Percentiles rank a stretch among this genome's conserved stretches.
Conservation (phyloP, 23 red algal species). For the Porphyridium purpureum region DNA sequence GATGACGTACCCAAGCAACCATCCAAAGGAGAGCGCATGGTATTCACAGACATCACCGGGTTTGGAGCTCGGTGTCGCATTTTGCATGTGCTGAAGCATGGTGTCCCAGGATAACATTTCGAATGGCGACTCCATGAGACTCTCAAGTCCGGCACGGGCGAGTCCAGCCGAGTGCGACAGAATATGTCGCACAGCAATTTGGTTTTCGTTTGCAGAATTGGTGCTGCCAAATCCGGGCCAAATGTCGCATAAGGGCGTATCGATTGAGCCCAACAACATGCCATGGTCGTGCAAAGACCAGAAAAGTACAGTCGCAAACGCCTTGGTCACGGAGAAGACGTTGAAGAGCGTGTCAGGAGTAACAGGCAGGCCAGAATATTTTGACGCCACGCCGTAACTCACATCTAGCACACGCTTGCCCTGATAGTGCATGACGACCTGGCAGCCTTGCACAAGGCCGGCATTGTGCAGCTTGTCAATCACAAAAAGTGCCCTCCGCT, state of each 20-base stretch:
- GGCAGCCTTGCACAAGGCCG: conserved; percentile 35
- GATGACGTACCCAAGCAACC: conserved; percentile 48
- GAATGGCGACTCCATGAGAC: conserved; percentile 16
- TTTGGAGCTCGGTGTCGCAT: conserved; percentile 3
- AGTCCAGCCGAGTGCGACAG: conserved; percentile 52
- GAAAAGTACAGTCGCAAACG: conserved; percentile 26
- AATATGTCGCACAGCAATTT: conserved; percentile 22
- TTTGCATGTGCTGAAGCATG: conserved; percentile 33
- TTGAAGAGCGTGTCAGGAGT: conserved; percentile 46
- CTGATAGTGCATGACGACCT: conserved; percentile 46
- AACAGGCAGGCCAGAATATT: conserved; percentile 25
- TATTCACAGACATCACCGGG: conserved; percentile 31
- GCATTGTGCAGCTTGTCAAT: conserved; percentile 10
- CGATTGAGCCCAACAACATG: conserved; percentile 20
- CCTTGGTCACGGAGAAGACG: conserved; percentile 51
- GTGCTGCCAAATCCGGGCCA: conserved; percentile 67
- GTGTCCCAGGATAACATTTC: conserved; percentile 38
- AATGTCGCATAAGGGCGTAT: conserved; percentile 10
- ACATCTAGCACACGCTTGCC: conserved; percentile 34
- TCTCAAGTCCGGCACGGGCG: conserved; percentile 12
- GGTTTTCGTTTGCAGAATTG: conserved; percentile 14
- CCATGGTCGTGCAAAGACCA: conserved; percentile 22
- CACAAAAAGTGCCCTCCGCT: no score
- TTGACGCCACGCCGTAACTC: conserved; percentile 13
- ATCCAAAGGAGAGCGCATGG: conserved; percentile 54